These are phyloP conservation scores for Cornus kousa DNA, from an alignment of 148 eudicot species.

Conservation along the genomic window DNA sequence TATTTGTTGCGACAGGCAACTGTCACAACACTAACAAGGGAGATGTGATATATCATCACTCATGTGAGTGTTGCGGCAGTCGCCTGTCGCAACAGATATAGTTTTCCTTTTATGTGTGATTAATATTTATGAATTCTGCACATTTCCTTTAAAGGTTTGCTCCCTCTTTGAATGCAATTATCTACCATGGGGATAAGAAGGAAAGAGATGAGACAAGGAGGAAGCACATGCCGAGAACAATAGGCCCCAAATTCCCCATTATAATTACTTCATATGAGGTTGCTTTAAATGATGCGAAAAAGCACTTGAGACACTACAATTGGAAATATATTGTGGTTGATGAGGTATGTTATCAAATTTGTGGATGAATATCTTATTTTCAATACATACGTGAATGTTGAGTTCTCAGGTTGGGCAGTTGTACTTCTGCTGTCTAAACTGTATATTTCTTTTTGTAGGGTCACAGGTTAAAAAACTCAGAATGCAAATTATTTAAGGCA, in stretches of 20 bases:
- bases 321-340: conserved; percentile 98
- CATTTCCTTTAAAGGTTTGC: conserved; percentile 49
- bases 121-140: background rate
- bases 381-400: conserved; percentile 6
- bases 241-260: conserved; percentile 78
- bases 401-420: background rate
- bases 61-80: too few species aligned
- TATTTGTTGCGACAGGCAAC: too few species aligned
- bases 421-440: conserved; percentile 7
- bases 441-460: conserved; percentile 50
- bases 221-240: conserved; percentile 77
- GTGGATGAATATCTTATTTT: background rate
- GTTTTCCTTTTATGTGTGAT: background rate
- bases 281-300: conserved; percentile 70
- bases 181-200: conserved; percentile 79
- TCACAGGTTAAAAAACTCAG: conserved; percentile 86
- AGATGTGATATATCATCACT: too few species aligned
- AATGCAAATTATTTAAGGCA: conserved; percentile 73
- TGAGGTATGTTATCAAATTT: conserved; percentile 52
- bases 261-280: conserved; percentile 91
- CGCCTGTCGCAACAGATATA: too few species aligned
- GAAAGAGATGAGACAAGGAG: conserved; percentile 54
- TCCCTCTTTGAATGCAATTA: conserved; percentile 76
- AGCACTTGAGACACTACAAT: conserved; percentile 63
- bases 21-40: too few species aligned